Evolutionary conservation across 1,284 basidiomycete genomes (phyloP).

Genomic region (Chiua sp.): DNA sequence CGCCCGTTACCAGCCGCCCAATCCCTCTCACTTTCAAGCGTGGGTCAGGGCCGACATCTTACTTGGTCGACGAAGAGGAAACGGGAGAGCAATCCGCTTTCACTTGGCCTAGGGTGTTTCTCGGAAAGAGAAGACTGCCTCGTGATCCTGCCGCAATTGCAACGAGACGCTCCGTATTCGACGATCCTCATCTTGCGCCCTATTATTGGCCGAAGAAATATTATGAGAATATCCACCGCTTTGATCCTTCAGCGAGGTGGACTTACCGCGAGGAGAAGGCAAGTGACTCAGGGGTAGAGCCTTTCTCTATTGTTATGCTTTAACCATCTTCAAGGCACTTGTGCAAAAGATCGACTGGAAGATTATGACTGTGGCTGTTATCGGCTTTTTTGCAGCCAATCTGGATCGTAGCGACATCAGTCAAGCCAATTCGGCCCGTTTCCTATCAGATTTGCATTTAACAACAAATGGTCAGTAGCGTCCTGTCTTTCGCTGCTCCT

Average conservation of each 20-base stretch:
- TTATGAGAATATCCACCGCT: conserved; percentile 70
- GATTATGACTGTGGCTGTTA: conserved; percentile 51
- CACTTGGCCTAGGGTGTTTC: conserved; percentile 4
- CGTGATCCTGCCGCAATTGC: conserved; percentile 9
- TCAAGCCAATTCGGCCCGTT: conserved; percentile 72
- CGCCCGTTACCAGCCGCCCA: too few species aligned
- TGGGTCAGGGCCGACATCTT: not conserved
- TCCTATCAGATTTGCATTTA: conserved; percentile 65
- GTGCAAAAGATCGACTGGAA: conserved; percentile 55
- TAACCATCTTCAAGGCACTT: conserved; percentile 25
- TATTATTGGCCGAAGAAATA: conserved; percentile 58
- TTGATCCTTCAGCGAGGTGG: conserved; percentile 72
- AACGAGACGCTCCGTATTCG: conserved; percentile 55
- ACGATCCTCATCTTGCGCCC: conserved; percentile 55
- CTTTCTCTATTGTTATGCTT: not conserved
- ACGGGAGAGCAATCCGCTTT: not conserved
- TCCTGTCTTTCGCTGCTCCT: too few species aligned
- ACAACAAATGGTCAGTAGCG: conserved; percentile 53
- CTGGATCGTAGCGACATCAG: conserved; percentile 55
- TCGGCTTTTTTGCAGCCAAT: conserved; percentile 51
- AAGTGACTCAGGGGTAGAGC: conserved; percentile 14
- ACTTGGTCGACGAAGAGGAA: conserved; percentile 13
- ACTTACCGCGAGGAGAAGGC: conserved; percentile 69
- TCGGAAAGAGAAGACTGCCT: not conserved
- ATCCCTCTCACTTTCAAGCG: not conserved